These are phyloP conservation scores for Polyporus tsugae DNA, from an alignment of 1,284 basidiomycete species.

Conservation along the genomic window DNA sequence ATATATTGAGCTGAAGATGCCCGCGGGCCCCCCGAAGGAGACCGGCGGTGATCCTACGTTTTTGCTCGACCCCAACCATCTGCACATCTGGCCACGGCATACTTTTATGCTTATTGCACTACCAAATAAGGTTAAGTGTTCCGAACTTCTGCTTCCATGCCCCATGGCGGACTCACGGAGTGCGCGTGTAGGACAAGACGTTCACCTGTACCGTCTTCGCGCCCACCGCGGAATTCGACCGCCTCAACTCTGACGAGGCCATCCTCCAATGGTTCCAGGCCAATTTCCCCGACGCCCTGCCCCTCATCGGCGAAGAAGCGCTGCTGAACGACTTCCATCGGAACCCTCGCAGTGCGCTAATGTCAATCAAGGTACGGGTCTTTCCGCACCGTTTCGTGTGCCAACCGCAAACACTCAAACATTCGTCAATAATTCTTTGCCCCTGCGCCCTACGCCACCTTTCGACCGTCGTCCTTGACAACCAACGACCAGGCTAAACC, in stretches of 20 bases:
- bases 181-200: constrained; percentile 70
- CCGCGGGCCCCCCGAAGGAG: constrained; percentile 67
- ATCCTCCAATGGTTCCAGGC: constrained; percentile 82
- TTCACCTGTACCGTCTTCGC: constrained; percentile 96
- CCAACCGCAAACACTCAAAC: constrained; percentile 10
- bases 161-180: constrained; percentile 37
- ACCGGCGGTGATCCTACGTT: constrained; percentile 71
- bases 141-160: constrained; percentile 35
- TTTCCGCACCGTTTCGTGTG: constrained; percentile 27
- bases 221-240: constrained; percentile 81
- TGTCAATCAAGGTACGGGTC: constrained; percentile 85
- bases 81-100: constrained; percentile 99
- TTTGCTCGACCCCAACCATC: constrained; percentile 91
- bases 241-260: constrained; percentile 63
- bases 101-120: constrained; percentile 99
- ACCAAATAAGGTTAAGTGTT: constrained; percentile 83
- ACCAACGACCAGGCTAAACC: constrained; percentile 70
- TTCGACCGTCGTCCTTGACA: constrained; percentile 18
- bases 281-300: constrained; percentile 90
- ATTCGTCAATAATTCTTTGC: constrained; percentile 11
- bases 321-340: constrained; percentile 80
- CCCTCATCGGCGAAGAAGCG: constrained; percentile 82
- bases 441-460: constrained; percentile 19
- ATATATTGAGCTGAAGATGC: constrained; percentile 97
- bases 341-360: constrained; percentile 90